A percentile compares a stretch with the other conserved stretches of the same genome.
These are phyloP conservation scores for Arctium minus DNA, from an alignment of 129 eudicot species.

Conservation along the genomic window DNA sequence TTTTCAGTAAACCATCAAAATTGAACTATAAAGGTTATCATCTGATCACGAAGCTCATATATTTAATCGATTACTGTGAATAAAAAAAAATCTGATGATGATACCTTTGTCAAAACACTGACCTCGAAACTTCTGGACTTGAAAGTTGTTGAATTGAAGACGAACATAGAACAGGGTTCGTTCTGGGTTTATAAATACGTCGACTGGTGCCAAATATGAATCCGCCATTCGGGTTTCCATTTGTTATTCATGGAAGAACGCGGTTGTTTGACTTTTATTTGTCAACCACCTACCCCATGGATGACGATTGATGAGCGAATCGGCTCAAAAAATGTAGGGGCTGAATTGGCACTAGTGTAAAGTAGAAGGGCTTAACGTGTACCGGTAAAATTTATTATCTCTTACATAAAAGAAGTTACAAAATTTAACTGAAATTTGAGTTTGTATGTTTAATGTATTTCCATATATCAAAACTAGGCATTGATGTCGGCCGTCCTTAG, in stretches of 20 bases:
- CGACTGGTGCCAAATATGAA: neutral
- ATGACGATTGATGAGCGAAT: neutral
- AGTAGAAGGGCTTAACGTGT: neutral
- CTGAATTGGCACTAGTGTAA: conserved; percentile 11
- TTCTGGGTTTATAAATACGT: conserved; percentile 1
- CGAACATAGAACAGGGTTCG: conserved; percentile 17
- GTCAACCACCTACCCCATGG: conserved; percentile 24
- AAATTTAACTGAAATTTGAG: too few species aligned
- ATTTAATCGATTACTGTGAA: neutral
- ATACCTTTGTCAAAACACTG: conserved; percentile 8
- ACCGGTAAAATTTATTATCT: too few species aligned
- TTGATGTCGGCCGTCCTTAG: too few species aligned
- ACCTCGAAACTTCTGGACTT: conserved; percentile 27
- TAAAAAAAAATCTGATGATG: neutral
- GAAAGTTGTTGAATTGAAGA: conserved; percentile 26
- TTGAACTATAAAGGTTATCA: neutral
- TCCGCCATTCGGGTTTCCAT: neutral
- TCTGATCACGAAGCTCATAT: conserved; percentile 7
- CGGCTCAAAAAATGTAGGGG: neutral
- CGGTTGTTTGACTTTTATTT: conserved; percentile 17
- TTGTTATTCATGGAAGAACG: neutral
- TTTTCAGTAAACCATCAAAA: neutral
- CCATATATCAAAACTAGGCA: too few species aligned
- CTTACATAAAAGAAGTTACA: too few species aligned
- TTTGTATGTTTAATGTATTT: too few species aligned